Percentiles rank a stretch among this genome's conserved stretches.
Evolutionary conservation across 2,329 filamentous ascomycete genomes (phyloP).

Genomic region (Ophiocordyceps unilateralis): DNA sequence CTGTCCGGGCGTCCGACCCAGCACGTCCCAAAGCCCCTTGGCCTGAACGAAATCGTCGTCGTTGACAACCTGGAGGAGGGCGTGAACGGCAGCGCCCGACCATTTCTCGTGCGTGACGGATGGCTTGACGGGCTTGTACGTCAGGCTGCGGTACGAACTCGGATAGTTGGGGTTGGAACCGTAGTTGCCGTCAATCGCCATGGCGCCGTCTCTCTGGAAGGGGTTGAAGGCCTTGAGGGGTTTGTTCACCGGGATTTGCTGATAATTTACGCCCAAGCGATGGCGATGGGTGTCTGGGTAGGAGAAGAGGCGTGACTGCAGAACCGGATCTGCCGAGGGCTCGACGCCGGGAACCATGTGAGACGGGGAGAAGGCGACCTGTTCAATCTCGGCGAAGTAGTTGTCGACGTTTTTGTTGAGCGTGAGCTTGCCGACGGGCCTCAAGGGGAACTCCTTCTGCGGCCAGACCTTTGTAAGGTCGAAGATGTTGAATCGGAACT

Average conservation of each 20-base stretch:
- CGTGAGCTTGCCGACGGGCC: conserved; percentile 42
- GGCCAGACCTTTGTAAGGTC: conserved; percentile 57
- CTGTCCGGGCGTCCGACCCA: conserved; percentile 32
- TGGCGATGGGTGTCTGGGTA: conserved; percentile 47
- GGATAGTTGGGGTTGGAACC: conserved; percentile 42
- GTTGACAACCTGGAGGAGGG: conserved; percentile 25
- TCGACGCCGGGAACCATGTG: conserved; percentile 47
- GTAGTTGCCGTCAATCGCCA: conserved; percentile 51
- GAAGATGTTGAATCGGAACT: conserved; percentile 45
- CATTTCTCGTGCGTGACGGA: conserved; percentile 28
- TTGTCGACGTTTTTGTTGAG: conserved; percentile 49
- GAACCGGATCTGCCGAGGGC: conserved; percentile 43
- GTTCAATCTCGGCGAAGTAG: conserved; percentile 54
- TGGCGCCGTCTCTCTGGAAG: conserved; percentile 56
- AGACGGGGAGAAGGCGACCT: conserved; percentile 47
- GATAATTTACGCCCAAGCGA: conserved; percentile 45
- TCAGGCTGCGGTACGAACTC: conserved; percentile 27
- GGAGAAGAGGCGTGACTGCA: conserved; percentile 42
- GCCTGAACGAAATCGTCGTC: conserved; percentile 34
- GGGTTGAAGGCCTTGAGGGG: conserved; percentile 42
- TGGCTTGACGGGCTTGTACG: conserved; percentile 23
- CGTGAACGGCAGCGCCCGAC: conserved; percentile 25
- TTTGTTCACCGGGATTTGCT: conserved; percentile 45
- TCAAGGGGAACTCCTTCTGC: conserved; percentile 41
- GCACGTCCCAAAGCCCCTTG: conserved; percentile 28